Evolutionary conservation across 2,329 filamentous ascomycete genomes (phyloP).

Genomic region (Apiospora malaysiana): DNA sequence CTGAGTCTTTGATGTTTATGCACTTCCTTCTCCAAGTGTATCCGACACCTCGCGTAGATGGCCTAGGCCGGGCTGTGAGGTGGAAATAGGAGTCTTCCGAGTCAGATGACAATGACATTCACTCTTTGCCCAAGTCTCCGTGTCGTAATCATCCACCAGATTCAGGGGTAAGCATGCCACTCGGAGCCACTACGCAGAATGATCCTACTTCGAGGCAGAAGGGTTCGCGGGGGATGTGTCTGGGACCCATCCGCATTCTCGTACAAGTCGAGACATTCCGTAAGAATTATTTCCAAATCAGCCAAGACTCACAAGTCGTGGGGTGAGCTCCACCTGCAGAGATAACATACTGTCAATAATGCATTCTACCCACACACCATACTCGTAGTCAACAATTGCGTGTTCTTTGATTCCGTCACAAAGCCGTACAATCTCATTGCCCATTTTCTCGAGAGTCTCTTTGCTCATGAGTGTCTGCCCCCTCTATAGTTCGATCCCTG

Average conservation of each 20-base stretch:
- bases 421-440: constrained; percentile 78
- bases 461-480: constrained; percentile 69
- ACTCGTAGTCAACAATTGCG: constrained; percentile 96
- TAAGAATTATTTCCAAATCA: constrained; percentile 36
- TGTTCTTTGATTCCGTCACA: constrained; percentile 88
- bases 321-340: background rate
- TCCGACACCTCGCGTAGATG: background rate
- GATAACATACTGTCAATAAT: constrained; percentile 78
- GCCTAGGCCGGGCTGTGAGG: background rate
- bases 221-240: background rate
- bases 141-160: background rate
- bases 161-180: background rate
- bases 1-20: background rate
- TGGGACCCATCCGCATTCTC: constrained; percentile 41
- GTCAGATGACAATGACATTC: background rate
- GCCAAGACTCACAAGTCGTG: constrained; percentile 16
- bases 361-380: constrained; percentile 93
- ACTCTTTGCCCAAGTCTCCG: background rate
- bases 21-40: background rate
- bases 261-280: constrained; percentile 52
- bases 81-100: background rate
- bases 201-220: background rate
- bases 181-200: background rate
- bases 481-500: constrained; percentile 62
- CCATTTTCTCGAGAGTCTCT: constrained; percentile 77